Evolutionary conservation across 306 rosid genomes (phyloP), one percentile per base, ranked within the genome.

Genomic region (Dryas alaskensis): DNA sequence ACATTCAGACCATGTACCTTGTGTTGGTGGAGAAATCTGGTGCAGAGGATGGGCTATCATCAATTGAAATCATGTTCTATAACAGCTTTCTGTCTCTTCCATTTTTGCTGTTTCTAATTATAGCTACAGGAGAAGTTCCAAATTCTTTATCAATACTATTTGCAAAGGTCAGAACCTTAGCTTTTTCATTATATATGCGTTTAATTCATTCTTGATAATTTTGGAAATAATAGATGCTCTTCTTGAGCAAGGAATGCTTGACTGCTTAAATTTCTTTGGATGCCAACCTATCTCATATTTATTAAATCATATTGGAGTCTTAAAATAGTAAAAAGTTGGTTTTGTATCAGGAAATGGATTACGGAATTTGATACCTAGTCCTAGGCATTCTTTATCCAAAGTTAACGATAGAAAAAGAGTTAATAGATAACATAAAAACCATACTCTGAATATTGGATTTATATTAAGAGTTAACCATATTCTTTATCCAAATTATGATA

Each of bases 81-180:
- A 90, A 94, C 88, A 92, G 99, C 67, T 84, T 92, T 84, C 80
- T 94, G 72, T 94, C 97, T 67, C 88, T 94, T 88, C 99, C 98
- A 31, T 90, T 92, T 86, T 83, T 94, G 82, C 67, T 87, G 75
- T 90, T 94, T 82, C 90, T 94, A 77, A 92, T 94, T 75, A 82
- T 90, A 77, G 95, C 90, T 48, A 90, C 95, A 0, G 93, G 97
- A 75, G 99, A 94, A 79, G 87, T 94, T 89, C 98, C 99, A 66
- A 51, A 77, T 87, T 94, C 96, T 72, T 70, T 94, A 57, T 84
- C 95, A 19, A 44, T 88, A 79, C 81, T 94, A 72, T 53, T 90
- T 70, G 93, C 92, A 65, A 87, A 90, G 98, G 97, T 92, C 53
- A 84, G 89, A 78, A 65, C 73, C 67, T 69, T 47, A 69, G 74